Conservation (phyloP, 2,329 filamentous ascomycete genomes). For the Arthrocladium fulminans region DNA sequence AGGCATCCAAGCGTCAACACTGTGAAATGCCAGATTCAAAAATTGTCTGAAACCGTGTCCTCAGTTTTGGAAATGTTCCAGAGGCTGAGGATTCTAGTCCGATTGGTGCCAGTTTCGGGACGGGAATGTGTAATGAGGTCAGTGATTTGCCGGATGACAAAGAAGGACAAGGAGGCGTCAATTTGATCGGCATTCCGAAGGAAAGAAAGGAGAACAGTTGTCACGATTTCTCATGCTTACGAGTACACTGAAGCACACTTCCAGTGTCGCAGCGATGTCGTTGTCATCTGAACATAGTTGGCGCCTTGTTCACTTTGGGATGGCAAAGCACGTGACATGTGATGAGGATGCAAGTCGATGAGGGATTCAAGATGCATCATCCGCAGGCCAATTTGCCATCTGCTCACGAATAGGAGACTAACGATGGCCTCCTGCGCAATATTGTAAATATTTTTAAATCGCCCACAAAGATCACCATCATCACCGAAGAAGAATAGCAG, state of each 20-base stretch:
- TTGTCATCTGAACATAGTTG: background rate
- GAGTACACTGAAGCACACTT: too few relatives aligned
- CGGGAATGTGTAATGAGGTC: background rate
- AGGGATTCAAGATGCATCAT: too few relatives aligned
- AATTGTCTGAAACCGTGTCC: conserved; percentile 1
- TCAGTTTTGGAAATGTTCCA: background rate
- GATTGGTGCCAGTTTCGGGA: background rate
- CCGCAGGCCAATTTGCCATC: too few relatives aligned
- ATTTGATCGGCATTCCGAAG: background rate
- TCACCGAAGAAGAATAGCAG: background rate
- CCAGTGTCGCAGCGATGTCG: too few relatives aligned
- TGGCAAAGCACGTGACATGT: too few relatives aligned
- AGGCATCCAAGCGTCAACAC: conserved; percentile 21
- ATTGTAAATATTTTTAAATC: too few relatives aligned
- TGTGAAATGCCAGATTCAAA: background rate
- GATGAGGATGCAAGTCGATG: too few relatives aligned
- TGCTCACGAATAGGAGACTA: too few relatives aligned
- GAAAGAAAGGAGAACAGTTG: background rate
- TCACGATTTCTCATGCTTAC: background rate
- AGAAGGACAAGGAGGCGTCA: background rate
- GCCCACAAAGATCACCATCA: too few relatives aligned
- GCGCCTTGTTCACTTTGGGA: background rate
- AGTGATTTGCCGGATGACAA: background rate
- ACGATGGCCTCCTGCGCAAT: too few relatives aligned
- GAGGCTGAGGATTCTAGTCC: background rate